These are phyloP conservation scores for Nectriaceae sp. DNA, from an alignment of 2,329 filamentous ascomycete species.

Conservation along the genomic window DNA sequence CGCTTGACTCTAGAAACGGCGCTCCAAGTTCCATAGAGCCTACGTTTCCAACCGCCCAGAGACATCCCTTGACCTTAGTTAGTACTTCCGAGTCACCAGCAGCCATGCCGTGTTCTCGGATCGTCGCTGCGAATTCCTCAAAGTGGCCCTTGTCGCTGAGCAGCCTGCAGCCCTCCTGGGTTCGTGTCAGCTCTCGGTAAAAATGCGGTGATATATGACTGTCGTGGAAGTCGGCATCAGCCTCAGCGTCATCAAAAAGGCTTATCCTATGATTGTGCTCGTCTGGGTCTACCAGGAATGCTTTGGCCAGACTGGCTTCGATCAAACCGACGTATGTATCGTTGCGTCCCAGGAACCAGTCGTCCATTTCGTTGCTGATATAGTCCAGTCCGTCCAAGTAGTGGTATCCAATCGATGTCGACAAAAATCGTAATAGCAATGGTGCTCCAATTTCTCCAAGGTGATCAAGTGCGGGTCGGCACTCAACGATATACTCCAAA, in stretches of 20 bases:
- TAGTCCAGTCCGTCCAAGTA: slow-evolving; percentile 97
- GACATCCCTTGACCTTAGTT: slow-evolving; percentile 91
- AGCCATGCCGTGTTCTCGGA: slow-evolving; percentile 83
- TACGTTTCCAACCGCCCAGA: slow-evolving; percentile 98
- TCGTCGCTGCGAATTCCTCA: slow-evolving; percentile 86
- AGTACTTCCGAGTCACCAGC: slow-evolving; percentile 83
- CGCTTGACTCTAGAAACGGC: slow-evolving; percentile 86
- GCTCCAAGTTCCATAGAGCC: slow-evolving; percentile 97
- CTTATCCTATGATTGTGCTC: slow-evolving; percentile 59
- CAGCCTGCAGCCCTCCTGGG: slow-evolving; percentile 86
- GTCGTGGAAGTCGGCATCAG: slow-evolving; percentile 60
- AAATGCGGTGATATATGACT: slow-evolving; percentile 91
- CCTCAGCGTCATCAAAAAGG: slow-evolving; percentile 59
- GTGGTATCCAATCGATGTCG: slow-evolving; percentile 95
- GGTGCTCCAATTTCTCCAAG: slow-evolving; percentile 96
- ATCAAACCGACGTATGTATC: slow-evolving; percentile 94
- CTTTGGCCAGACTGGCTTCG: slow-evolving; percentile 89
- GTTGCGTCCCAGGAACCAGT: slow-evolving; percentile 97
- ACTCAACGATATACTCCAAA: slow-evolving; percentile 95
- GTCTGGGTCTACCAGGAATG: slow-evolving; percentile 70
- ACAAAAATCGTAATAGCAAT: slow-evolving; percentile 86
- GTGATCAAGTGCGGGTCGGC: slow-evolving; percentile 90
- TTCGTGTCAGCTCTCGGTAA: slow-evolving; percentile 91
- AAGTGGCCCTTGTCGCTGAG: slow-evolving; percentile 94
- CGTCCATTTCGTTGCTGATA: slow-evolving; percentile 99